Evolutionary conservation across 805 yeast genomes (phyloP).

Genomic region (Ogataea pilisensis): DNA sequence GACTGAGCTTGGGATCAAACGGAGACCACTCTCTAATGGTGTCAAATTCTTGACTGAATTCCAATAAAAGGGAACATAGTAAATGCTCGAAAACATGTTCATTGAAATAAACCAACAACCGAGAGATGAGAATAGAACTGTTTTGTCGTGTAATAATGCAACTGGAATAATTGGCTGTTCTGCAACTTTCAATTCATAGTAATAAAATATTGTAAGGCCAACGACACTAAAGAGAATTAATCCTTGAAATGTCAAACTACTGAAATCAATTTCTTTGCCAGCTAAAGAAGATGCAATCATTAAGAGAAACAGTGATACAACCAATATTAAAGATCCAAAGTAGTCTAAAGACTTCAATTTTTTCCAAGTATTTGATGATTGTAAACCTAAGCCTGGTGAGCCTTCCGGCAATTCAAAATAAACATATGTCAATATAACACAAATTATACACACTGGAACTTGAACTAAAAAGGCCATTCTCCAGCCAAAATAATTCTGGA

Average conservation of each 20-base stretch:
- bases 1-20: conserved; percentile 54
- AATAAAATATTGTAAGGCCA: conserved; percentile 39
- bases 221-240: conserved; percentile 33
- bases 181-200: conserved; percentile 48
- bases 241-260: conserved; percentile 36
- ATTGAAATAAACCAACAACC: conserved; percentile 70
- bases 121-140: conserved; percentile 61
- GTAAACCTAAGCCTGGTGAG: conserved; percentile 50
- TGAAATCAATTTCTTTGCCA: conserved; percentile 50
- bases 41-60: conserved; percentile 24
- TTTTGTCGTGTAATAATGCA: conserved; percentile 49
- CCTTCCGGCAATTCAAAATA: conserved; percentile 37
- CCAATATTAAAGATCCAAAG: conserved; percentile 59
- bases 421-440: conserved; percentile 35
- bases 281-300: conserved; percentile 65
- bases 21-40: conserved; percentile 33
- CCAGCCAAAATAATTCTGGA: conserved; percentile 60
- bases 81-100: conserved; percentile 59
- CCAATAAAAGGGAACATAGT: conserved; percentile 66
- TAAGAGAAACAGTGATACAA: conserved; percentile 50
- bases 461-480: conserved; percentile 54
- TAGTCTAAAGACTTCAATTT: conserved; percentile 61
- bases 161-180: conserved; percentile 68
- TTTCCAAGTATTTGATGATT: conserved; percentile 39
- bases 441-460: conserved; percentile 45